Conservation (phyloP, 2,329 filamentous ascomycete species). For the Hysterium pulicare region DNA sequence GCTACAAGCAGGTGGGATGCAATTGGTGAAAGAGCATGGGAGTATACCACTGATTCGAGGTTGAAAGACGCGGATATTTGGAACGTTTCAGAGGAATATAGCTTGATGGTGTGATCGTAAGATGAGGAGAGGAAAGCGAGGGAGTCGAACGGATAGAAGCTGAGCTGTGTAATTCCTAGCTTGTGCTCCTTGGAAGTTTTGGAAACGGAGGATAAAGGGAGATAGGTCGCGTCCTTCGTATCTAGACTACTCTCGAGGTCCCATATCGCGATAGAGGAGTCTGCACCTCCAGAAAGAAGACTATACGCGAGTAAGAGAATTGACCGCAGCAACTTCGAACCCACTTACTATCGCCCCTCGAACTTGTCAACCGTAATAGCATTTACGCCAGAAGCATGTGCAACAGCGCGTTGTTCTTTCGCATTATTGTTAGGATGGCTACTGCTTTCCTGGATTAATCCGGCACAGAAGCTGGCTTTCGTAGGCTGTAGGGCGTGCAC, state of each 20-base stretch:
- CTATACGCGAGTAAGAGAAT: no score
- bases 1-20: constrained; percentile 75
- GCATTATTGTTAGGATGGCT: constrained; percentile 23
- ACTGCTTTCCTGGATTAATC: constrained; percentile 17
- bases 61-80: constrained; percentile 63
- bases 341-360: constrained; percentile 66
- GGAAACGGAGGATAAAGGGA: constrained; percentile 2
- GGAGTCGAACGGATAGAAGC: constrained; percentile 75
- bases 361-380: constrained; percentile 77
- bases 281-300: constrained; percentile 79
- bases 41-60: constrained; percentile 67
- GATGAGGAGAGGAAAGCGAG: constrained; percentile 73
- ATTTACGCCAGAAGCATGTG: constrained; percentile 77
- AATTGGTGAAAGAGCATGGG: constrained; percentile 73
- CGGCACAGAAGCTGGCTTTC: constrained; percentile 67
- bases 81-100: constrained; percentile 66
- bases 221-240: background rate
- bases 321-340: background rate
- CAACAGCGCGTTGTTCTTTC: constrained; percentile 46
- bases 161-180: constrained; percentile 71
- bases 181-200: constrained; percentile 50
- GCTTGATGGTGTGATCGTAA: constrained; percentile 72
- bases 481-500: constrained; percentile 67
- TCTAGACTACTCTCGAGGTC: constrained; percentile 60
- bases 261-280: constrained; percentile 83